Evolutionary conservation across 371 early-diverging fungal species (phyloP).

Genomic region (Mucor circinelloides): DNA sequence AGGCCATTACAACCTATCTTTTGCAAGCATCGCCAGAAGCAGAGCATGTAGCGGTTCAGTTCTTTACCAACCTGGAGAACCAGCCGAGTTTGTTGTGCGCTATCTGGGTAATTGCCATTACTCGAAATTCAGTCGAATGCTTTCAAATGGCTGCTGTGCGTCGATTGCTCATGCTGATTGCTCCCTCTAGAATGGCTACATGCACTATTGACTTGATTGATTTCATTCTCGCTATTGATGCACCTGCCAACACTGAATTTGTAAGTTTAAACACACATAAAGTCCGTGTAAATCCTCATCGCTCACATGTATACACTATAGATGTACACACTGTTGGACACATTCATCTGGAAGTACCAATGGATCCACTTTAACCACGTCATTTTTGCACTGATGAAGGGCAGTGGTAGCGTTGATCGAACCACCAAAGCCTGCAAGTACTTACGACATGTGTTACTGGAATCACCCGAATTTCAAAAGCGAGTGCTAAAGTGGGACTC

Average conservation of each 20-base stretch:
- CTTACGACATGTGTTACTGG: constrained; percentile 62
- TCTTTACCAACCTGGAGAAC: constrained; percentile 60
- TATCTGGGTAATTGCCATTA: constrained; percentile 64
- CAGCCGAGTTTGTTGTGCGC: constrained; percentile 70
- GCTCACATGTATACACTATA: constrained; percentile 2
- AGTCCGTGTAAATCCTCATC: no score
- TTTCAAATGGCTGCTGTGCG: constrained; percentile 60
- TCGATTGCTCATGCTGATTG: constrained; percentile 66
- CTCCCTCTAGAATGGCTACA: constrained; percentile 70
- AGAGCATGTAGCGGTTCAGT: constrained; percentile 38
- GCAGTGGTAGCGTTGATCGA: constrained; percentile 57
- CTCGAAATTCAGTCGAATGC: constrained; percentile 33
- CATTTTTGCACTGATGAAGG: constrained; percentile 69
- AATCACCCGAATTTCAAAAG: constrained; percentile 59
- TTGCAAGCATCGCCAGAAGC: constrained; percentile 41
- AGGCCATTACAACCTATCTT: constrained; percentile 32
- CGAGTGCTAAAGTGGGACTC: constrained; percentile 72
- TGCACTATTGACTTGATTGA: constrained; percentile 69
- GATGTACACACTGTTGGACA: constrained; percentile 57
- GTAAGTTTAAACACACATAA: constrained; percentile 23
- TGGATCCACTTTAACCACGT: constrained; percentile 75
- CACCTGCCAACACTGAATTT: constrained; percentile 32
- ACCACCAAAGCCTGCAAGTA: constrained; percentile 48
- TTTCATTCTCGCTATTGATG: constrained; percentile 58
- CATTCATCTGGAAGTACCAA: constrained; percentile 74